Evolutionary conservation across 225 moss, liverwort and hornwort genomes (phyloP).

Genomic region (Sphagnum contortum): DNA sequence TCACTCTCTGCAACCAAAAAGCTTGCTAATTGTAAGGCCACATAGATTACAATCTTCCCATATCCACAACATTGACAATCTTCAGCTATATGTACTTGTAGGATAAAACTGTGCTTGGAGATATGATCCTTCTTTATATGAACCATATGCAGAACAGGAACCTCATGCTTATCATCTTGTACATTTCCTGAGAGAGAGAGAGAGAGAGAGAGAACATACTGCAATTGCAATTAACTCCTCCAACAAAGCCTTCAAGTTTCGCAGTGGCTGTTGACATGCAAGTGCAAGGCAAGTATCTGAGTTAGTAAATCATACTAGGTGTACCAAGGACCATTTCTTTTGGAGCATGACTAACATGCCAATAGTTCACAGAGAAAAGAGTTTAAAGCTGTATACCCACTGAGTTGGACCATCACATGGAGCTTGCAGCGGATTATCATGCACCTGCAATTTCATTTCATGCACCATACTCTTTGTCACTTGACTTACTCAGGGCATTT

Average conservation of each 20-base stretch:
- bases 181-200: too few relatives aligned
- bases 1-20: conserved; percentile 29
- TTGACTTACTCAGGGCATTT: too few relatives aligned
- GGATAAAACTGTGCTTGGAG: too few relatives aligned
- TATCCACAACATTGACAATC: too few relatives aligned
- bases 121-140: too few relatives aligned
- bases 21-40: neutral
- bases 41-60: neutral
- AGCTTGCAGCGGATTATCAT: conserved; percentile 71
- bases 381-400: conserved; percentile 31
- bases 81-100: too few relatives aligned
- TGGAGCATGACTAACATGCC: neutral
- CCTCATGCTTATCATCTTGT: too few relatives aligned
- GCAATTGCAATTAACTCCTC: conserved; percentile 84
- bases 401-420: conserved; percentile 94
- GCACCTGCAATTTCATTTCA: conserved; percentile 37
- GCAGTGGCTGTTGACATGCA: conserved; percentile 46
- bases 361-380: neutral
- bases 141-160: too few relatives aligned
- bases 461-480: conserved; percentile 1
- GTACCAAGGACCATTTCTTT: too few relatives aligned
- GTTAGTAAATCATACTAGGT: too few relatives aligned
- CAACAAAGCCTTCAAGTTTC: conserved; percentile 78
- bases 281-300: too few relatives aligned
- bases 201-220: conserved; percentile 7